Percentiles rank a stretch among this genome's conserved stretches.
Conservation (phyloP, 2,329 filamentous ascomycete genomes). For the Neofusicoccum parvum region DNA sequence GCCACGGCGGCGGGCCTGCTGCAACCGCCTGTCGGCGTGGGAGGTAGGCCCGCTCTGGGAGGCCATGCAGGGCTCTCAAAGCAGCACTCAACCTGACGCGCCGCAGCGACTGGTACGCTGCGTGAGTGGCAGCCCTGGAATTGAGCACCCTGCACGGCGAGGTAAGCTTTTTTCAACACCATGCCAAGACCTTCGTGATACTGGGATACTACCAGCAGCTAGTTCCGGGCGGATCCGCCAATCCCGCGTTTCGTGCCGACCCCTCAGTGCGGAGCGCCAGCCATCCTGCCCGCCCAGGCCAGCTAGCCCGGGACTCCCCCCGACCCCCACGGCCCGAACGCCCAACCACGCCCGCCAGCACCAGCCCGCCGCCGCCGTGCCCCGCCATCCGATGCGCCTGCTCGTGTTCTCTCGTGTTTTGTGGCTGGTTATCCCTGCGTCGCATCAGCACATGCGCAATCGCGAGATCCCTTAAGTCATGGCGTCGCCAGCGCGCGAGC, state of each 20-base stretch:
- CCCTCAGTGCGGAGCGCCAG: not conserved
- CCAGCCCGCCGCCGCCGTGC: not conserved
- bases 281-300: not conserved
- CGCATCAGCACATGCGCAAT: not conserved
- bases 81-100: not conserved
- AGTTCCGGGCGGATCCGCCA: not conserved
- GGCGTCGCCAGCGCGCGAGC: not conserved
- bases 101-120: not conserved
- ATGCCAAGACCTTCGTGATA: conserved; percentile 9
- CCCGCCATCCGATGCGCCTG: not conserved
- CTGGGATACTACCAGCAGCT: not conserved
- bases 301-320: not conserved
- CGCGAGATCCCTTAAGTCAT: not conserved
- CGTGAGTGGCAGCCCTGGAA: not conserved
- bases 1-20: not conserved
- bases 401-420: not conserved
- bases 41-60: not conserved
- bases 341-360: not conserved
- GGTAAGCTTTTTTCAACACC: conserved; percentile 14
- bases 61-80: not conserved
- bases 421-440: not conserved
- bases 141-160: not conserved
- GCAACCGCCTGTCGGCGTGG: not conserved
- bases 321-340: not conserved
- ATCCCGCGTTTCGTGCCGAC: not conserved